These are phyloP conservation scores for Scutellaria minor DNA, from an alignment of 257 asterid genomes.

Conservation along the genomic window DNA sequence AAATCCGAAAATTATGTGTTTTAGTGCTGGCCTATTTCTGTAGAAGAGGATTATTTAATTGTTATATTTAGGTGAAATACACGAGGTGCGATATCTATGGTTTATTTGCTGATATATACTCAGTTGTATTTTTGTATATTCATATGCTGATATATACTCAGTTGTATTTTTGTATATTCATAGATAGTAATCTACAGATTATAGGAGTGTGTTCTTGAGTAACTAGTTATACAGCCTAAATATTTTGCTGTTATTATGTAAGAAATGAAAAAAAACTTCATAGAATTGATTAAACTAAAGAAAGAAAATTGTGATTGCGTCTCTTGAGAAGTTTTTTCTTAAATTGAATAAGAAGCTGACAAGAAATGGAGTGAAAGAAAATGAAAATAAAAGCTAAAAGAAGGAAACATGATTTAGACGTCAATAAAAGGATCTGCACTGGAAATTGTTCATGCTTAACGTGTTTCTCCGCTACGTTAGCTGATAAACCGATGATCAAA, in stretches of 20 bases:
- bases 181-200: background rate
- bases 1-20: background rate
- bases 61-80: no score
- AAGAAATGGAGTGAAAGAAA: constrained; percentile 27
- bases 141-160: no score
- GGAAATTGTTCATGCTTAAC: background rate
- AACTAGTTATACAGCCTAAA: background rate
- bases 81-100: no score
- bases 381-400: background rate
- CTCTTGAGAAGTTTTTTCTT: constrained; percentile 6
- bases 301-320: constrained; percentile 7
- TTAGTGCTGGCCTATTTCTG: background rate
- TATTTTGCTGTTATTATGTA: background rate
- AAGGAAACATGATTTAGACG: constrained; percentile 18
- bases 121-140: no score
- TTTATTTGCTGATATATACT: no score
- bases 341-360: constrained; percentile 18
- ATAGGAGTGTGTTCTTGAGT: background rate
- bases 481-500: constrained; percentile 17
- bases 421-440: background rate
- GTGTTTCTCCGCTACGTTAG: background rate
- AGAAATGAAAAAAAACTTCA: background rate
- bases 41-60: background rate
- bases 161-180: no score
- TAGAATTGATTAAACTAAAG: background rate